Evolutionary conservation across 306 rosid species (phyloP).

Genomic region (Medicago arabica): DNA sequence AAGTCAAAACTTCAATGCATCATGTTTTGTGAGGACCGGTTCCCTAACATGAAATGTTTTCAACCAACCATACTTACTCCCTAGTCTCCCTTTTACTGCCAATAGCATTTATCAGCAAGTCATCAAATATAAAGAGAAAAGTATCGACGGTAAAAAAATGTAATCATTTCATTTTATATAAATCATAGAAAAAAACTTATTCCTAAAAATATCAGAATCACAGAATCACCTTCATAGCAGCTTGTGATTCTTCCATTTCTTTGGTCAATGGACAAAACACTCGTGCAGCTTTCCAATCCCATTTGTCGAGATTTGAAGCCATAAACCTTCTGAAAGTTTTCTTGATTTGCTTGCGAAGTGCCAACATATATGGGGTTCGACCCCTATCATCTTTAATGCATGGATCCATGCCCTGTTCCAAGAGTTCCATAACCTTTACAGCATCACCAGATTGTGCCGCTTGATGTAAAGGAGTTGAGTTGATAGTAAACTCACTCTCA

Average conservation of each 20-base stretch:
- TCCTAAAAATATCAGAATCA: slow-evolving; percentile 1
- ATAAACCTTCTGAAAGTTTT: slow-evolving; percentile 87
- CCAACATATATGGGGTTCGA: slow-evolving; percentile 83
- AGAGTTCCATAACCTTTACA: slow-evolving; percentile 70
- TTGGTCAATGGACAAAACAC: slow-evolving; percentile 95
- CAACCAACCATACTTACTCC: slow-evolving; percentile 21
- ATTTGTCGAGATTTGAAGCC: slow-evolving; percentile 85
- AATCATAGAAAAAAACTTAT: slow-evolving; percentile 25
- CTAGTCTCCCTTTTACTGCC: neutral
- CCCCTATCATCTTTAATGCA: slow-evolving; percentile 84
- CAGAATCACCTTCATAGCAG: slow-evolving; percentile 81
- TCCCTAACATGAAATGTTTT: slow-evolving; percentile 21
- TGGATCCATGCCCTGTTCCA: slow-evolving; percentile 87
- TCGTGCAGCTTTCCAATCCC: slow-evolving; percentile 93
- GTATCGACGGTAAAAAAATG: neutral
- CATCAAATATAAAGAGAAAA: slow-evolving; percentile 27
- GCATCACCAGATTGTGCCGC: slow-evolving; percentile 62
- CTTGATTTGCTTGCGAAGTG: slow-evolving; percentile 84
- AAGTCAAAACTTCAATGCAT: slow-evolving; percentile 33
- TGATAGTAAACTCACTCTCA: slow-evolving; percentile 50
- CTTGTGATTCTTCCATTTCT: slow-evolving; percentile 96
- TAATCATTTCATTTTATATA: slow-evolving; percentile 14
- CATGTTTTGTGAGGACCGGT: neutral
- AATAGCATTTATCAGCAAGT: slow-evolving; percentile 21
- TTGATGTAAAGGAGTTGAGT: slow-evolving; percentile 83